Evolutionary conservation across 441 rosid species (phyloP).

Genomic region (Pelargonium citronellum): DNA sequence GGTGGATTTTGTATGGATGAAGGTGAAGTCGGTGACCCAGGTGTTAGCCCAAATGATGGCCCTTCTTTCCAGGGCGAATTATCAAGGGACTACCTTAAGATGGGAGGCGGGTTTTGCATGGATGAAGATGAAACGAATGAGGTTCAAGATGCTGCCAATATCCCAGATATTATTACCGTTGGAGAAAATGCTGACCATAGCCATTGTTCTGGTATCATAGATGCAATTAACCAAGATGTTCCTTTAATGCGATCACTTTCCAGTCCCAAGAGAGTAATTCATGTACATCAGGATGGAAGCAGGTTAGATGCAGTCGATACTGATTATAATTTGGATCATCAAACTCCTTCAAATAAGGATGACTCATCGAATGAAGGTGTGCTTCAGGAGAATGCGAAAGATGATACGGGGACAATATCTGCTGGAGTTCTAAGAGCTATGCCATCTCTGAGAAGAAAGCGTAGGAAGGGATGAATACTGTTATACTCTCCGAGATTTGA

Average conservation of each 20-base stretch:
- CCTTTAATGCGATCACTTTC: constrained; percentile 17
- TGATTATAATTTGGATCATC: constrained; percentile 18
- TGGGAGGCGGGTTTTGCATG: constrained; percentile 71
- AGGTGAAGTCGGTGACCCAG: constrained; percentile 30
- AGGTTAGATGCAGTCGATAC: constrained; percentile 8
- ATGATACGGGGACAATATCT: constrained; percentile 17
- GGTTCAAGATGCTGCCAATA: constrained; percentile 23
- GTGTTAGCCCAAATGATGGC: constrained; percentile 21
- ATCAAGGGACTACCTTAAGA: constrained; percentile 37
- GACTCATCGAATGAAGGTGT: constrained; percentile 19
- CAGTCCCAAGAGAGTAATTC: constrained; percentile 8
- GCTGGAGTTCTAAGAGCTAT: constrained; percentile 48
- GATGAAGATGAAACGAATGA: constrained; percentile 37
- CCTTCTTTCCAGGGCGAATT: constrained; percentile 23
- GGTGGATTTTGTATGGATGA: constrained; percentile 55
- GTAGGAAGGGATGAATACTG: constrained; percentile 41
- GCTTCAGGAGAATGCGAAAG: constrained; percentile 19
- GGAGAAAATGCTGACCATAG: constrained; percentile 19
- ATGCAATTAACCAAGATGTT: constrained; percentile 14
- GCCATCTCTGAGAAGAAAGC: constrained; percentile 74
- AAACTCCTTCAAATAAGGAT: constrained; percentile 17
- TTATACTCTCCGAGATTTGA: not conserved
- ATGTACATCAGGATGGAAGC: constrained; percentile 13
- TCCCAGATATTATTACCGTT: not conserved
- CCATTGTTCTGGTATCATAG: constrained; percentile 13